Evolutionary conservation across 2,329 filamentous ascomycete genomes (phyloP).

Genomic region (Exserohilum rostratum): DNA sequence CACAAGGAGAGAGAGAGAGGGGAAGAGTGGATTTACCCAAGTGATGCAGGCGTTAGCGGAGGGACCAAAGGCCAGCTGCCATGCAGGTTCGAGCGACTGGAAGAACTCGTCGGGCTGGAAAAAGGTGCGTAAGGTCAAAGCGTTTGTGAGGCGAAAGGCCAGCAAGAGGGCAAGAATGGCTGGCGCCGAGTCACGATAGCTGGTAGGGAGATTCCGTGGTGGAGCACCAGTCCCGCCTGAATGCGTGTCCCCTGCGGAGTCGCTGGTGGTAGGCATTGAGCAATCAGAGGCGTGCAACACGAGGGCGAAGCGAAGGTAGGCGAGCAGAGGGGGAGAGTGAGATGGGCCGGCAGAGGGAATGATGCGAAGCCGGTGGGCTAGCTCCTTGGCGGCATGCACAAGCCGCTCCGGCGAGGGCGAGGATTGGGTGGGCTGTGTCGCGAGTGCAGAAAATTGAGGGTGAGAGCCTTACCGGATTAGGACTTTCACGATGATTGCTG

Average conservation of each 20-base stretch:
- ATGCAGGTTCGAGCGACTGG: slow-evolving; percentile 92
- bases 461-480: slow-evolving; percentile 35
- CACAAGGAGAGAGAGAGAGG: slow-evolving; percentile 2
- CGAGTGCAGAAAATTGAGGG: slow-evolving; percentile 35
- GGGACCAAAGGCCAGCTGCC: slow-evolving; percentile 81
- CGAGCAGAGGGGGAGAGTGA: slow-evolving; percentile 22
- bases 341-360: slow-evolving; percentile 24
- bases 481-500: slow-evolving; percentile 43
- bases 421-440: slow-evolving; percentile 29
- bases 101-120: slow-evolving; percentile 99
- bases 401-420: slow-evolving; percentile 21
- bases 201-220: slow-evolving; percentile 25
- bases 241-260: slow-evolving; percentile 41
- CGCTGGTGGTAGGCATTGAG: slow-evolving; percentile 39
- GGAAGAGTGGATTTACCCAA: slow-evolving; percentile 69
- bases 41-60: slow-evolving; percentile 87
- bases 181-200: slow-evolving; percentile 42
- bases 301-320: slow-evolving; percentile 28
- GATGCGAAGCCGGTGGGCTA: slow-evolving; percentile 26
- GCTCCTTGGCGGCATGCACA: slow-evolving; percentile 30
- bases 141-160: slow-evolving; percentile 78
- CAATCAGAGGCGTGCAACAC: slow-evolving; percentile 32
- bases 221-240: slow-evolving; percentile 28
- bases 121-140: slow-evolving; percentile 80
- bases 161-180: slow-evolving; percentile 54